phyloP scores from a whole-genome alignment of 208 protist genomes.

The Trypanosoma cruzi region DNA sequence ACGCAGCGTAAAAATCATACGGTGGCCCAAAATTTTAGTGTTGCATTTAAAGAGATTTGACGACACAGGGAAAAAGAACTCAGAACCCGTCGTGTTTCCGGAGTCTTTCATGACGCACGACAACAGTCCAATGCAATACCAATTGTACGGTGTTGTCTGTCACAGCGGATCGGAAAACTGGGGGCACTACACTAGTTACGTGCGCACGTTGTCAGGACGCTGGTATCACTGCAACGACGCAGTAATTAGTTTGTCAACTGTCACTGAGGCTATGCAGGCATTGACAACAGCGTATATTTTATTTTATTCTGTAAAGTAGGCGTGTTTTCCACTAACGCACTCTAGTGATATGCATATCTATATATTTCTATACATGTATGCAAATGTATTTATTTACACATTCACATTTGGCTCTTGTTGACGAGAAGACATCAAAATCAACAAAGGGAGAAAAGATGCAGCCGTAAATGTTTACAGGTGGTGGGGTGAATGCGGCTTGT shows the following conservation, averaged over 20 bases:
- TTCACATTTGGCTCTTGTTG: no score
- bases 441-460: neutral
- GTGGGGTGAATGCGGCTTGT: neutral
- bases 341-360: neutral
- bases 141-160: conserved; percentile 71
- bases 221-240: conserved; percentile 89
- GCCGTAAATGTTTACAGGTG: neutral
- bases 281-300: conserved; percentile 75
- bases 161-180: conserved; percentile 67
- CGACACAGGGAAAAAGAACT: conserved; percentile 59
- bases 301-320: conserved; percentile 51
- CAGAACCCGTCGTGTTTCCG: conserved; percentile 53
- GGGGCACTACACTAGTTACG: conserved; percentile 87
- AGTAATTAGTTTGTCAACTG: conserved; percentile 39
- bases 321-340: neutral
- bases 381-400: no score
- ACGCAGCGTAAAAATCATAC: conserved; percentile 42
- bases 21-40: conserved; percentile 73
- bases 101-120: conserved; percentile 43
- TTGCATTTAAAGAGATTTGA: conserved; percentile 88
- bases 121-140: conserved; percentile 42
- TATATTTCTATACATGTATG: neutral
- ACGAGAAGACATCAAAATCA: neutral
- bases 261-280: conserved; percentile 41
- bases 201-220: conserved; percentile 28